These are phyloP conservation scores for Phalaenopsis equestris DNA, from an alignment of 106 monocot genomes.

Conservation along the genomic window DNA sequence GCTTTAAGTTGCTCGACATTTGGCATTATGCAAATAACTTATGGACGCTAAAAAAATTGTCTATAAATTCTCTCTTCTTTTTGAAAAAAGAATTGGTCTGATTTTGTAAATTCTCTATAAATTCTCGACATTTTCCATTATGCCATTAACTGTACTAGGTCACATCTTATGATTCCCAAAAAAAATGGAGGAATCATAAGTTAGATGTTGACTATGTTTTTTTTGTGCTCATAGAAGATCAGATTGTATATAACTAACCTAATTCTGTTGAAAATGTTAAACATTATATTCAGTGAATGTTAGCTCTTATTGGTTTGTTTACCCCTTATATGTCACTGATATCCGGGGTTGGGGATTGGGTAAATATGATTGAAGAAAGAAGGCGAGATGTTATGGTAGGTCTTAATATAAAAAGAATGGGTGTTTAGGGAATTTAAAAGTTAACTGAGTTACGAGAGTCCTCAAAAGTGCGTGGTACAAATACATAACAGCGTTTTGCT, in stretches of 20 bases:
- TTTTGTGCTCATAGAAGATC: neutral
- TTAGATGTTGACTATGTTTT: too few species aligned
- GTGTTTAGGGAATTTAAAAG: neutral
- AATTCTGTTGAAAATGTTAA: neutral
- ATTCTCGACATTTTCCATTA: too few species aligned
- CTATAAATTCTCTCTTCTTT: neutral
- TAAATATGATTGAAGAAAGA: neutral
- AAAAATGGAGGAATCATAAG: too few species aligned
- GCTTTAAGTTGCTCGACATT: too few species aligned
- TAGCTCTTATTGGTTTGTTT: neutral
- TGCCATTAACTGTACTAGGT: neutral
- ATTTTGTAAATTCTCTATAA: too few species aligned
- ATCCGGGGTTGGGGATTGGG: neutral
- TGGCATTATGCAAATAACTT: too few species aligned
- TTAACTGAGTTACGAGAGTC: neutral
- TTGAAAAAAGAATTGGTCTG: neutral
- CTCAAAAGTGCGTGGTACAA: neutral
- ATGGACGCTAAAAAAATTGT: too few species aligned
- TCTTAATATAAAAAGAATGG: neutral
- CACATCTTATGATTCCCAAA: too few species aligned
- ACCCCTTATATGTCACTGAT: neutral
- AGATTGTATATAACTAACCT: neutral
- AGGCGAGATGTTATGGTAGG: neutral
- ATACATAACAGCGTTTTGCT: neutral
- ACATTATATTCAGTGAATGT: too few species aligned